Percentiles rank a stretch among this genome's conserved stretches.
phyloP scores from a whole-genome alignment of 352 stramenopile species.

The Phytophthora citrophthora region DNA sequence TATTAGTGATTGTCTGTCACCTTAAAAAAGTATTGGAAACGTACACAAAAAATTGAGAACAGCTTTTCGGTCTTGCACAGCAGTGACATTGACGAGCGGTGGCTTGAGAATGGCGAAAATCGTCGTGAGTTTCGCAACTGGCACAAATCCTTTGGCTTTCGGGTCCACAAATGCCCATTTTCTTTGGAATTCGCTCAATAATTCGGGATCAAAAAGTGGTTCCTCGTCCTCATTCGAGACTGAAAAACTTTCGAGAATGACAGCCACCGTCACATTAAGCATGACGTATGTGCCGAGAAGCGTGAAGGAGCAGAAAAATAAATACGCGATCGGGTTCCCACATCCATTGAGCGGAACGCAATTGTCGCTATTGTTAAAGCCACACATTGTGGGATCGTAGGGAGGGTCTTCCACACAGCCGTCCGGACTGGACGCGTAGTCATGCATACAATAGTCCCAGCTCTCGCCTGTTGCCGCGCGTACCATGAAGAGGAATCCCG shows the following conservation, averaged over 20 bases:
- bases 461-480: constrained; percentile 92
- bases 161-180: constrained; percentile 91
- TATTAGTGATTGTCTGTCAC: no score
- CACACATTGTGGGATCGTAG: constrained; percentile 72
- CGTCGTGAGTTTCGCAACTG: constrained; percentile 62
- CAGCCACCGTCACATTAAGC: constrained; percentile 95
- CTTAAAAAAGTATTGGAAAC: constrained; percentile 22
- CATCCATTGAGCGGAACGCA: constrained; percentile 84
- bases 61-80: constrained; percentile 35
- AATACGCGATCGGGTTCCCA: constrained; percentile 61
- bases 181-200: constrained; percentile 87
- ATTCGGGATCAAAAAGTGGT: constrained; percentile 80
- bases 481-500: constrained; percentile 90
- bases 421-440: constrained; percentile 46
- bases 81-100: constrained; percentile 65
- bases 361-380: constrained; percentile 62
- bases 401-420: constrained; percentile 68
- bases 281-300: constrained; percentile 93
- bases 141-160: constrained; percentile 84
- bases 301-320: constrained; percentile 89
- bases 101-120: constrained; percentile 78
- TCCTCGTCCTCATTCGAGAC: constrained; percentile 86
- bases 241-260: constrained; percentile 93
- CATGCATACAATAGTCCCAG: constrained; percentile 94
- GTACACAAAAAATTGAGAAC: constrained; percentile 62